These are phyloP conservation scores for Daldinia sp. DNA, from an alignment of 2,329 filamentous ascomycete species.

Conservation along the genomic window DNA sequence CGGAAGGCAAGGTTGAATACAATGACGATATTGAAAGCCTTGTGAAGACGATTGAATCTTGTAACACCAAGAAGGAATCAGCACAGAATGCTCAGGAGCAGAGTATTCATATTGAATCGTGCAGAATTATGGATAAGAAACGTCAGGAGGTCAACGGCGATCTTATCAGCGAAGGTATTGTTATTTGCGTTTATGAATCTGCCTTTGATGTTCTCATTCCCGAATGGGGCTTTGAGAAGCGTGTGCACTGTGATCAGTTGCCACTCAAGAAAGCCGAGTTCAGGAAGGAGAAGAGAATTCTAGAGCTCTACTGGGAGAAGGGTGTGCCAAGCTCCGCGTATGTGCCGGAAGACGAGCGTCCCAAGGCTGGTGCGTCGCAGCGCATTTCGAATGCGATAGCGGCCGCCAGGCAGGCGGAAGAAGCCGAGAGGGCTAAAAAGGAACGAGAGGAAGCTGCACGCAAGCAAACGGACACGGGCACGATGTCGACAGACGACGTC, in stretches of 20 bases:
- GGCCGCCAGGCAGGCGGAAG: constrained; percentile 81
- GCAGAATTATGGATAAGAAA: constrained; percentile 93
- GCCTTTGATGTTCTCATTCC: constrained; percentile 98
- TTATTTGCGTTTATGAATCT: constrained; percentile 97
- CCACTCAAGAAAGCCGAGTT: constrained; percentile 99
- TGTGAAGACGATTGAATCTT: constrained; percentile 91
- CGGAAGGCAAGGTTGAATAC: constrained; percentile 83
- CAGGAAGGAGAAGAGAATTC: constrained; percentile 90
- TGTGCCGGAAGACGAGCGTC: constrained; percentile 94
- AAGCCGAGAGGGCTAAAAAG: constrained; percentile 80
- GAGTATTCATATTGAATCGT: constrained; percentile 97
- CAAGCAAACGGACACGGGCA: constrained; percentile 93
- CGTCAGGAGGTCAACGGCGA: constrained; percentile 87
- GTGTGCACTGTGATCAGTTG: constrained; percentile 97
- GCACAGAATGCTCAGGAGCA: constrained; percentile 97
- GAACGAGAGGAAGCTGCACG: constrained; percentile 91
- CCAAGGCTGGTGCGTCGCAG: constrained; percentile 79
- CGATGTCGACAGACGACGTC: constrained; percentile 90
- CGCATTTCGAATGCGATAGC: constrained; percentile 78
- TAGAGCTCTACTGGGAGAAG: constrained; percentile 99
- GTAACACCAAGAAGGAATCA: constrained; percentile 99
- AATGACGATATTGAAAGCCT: constrained; percentile 87
- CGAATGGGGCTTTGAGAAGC: constrained; percentile 98
- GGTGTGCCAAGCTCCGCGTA: constrained; percentile 95
- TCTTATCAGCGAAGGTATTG: constrained; percentile 93